phyloP scores from a whole-genome alignment of 179 eudicot genomes.

The Carnegiea gigantea region DNA sequence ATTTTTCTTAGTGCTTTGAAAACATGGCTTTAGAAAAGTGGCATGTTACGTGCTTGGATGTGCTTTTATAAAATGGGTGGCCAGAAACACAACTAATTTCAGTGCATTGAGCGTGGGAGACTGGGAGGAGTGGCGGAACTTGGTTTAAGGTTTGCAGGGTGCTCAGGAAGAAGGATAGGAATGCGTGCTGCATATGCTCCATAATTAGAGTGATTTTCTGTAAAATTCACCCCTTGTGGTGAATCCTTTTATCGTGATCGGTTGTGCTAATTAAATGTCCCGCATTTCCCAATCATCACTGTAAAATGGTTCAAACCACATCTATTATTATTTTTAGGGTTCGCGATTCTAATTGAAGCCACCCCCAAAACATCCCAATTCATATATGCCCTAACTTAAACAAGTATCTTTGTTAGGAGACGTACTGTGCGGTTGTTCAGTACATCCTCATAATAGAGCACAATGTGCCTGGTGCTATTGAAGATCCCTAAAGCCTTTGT shows the following conservation, averaged over 20 bases:
- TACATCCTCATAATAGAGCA: slow-evolving; percentile 72
- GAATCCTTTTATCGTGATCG: background rate
- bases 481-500: slow-evolving; percentile 53
- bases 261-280: background rate
- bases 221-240: background rate
- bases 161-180: background rate
- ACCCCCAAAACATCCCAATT: background rate
- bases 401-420: background rate
- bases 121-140: background rate
- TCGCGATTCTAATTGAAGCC: background rate
- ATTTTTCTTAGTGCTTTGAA: background rate
- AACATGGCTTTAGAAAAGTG: background rate
- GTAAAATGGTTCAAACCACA: background rate
- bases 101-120: background rate
- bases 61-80: background rate
- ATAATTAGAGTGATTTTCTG: background rate
- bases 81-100: background rate
- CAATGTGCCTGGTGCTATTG: slow-evolving; percentile 67
- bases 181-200: background rate
- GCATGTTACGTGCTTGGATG: background rate
- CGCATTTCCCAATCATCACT: background rate
- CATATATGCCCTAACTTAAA: background rate
- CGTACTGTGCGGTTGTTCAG: slow-evolving; percentile 61
- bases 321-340: background rate
- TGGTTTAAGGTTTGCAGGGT: background rate